Evolutionary conservation across 1,139 yeast species (phyloP), one percentile per base, ranked within the genome.

Genomic region (Groenewaldozyma auringiensis): DNA sequence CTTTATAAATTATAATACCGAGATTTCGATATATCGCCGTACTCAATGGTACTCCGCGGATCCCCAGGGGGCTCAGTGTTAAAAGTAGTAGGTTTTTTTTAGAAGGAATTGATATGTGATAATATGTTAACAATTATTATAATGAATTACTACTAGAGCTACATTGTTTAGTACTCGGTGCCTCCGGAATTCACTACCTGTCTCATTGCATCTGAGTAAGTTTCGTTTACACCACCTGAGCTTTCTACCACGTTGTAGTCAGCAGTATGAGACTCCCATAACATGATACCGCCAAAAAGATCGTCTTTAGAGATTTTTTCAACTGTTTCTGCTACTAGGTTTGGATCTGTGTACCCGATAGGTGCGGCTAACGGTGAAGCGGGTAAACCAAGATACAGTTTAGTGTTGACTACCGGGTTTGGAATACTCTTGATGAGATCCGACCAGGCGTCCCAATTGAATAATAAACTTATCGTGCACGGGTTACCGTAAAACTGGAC

Each of bases 401-500:
- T 75, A 42, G 79, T 75, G 55, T 78, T 64, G 53, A 70, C 70
- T 69, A 88, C 87, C 21, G 61, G 59, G 53, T 94, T 87, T 35
- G 88, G 73, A 33, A 68, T 61, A 44, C 49, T 52, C 40, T 69
- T 55, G 42, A 95, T 95, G 64, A 68, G 87, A 38, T 74, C 66
- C 43, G 74, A 71, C 98, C 98, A 92, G 20, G 85, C 77, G 55
- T 80, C 83, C 81, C 84, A 89, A 71, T 92, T 92, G 72, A 88
- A 89, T 42, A 58, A 58, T 41, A 71, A 68, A 46, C 59, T 61
- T 6, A 65, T 58, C 67, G 97, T 89, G 66, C 96, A 89, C 64
- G 83, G 79, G 68, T 89, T 89, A 74, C 89, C 89, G 75, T 89
- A 89, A 70, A 89, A 89, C 70, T 89, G 97, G 57, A 89, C 77